These are phyloP conservation scores for Scalesia atractyloides DNA, from an alignment of 129 eudicot species.

Conservation along the genomic window DNA sequence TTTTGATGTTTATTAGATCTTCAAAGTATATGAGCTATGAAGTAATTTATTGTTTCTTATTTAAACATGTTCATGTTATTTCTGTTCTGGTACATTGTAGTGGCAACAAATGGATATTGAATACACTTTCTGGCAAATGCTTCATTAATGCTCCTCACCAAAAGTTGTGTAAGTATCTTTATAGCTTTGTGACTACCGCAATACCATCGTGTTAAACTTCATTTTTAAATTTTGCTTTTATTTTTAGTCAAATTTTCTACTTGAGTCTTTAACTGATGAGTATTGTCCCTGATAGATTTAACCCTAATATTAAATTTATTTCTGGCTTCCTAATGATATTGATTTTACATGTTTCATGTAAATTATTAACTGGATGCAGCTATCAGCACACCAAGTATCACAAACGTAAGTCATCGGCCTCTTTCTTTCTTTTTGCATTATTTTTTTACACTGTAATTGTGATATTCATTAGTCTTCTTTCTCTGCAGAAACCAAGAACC, in stretches of 20 bases:
- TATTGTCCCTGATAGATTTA: no score
- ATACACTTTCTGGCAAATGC: slow-evolving; percentile 98
- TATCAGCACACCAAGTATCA: slow-evolving; percentile 99
- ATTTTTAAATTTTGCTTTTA: no score
- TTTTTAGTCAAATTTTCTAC: no score
- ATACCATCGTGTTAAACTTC: no score
- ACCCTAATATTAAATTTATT: no score
- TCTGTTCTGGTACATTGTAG: slow-evolving; percentile 45
- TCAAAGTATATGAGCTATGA: no score
- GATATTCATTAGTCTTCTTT: slow-evolving; percentile 5
- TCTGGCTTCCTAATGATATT: slow-evolving; percentile 25
- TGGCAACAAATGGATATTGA: slow-evolving; percentile 99
- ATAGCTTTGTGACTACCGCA: neutral
- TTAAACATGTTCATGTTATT: neutral
- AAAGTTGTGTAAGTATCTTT: slow-evolving; percentile 88
- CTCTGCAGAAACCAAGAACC: slow-evolving; percentile 94
- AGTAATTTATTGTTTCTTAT: neutral
- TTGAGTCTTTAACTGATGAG: no score
- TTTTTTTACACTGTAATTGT: neutral
- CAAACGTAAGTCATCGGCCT: slow-evolving; percentile 80
- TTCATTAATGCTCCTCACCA: slow-evolving; percentile 91
- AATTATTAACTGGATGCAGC: slow-evolving; percentile 52
- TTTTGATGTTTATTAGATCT: no score
- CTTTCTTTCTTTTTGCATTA: neutral
- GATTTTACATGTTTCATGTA: slow-evolving; percentile 52